Evolutionary conservation across 345 rosid species (phyloP).

Genomic region (Geranium brycei): DNA sequence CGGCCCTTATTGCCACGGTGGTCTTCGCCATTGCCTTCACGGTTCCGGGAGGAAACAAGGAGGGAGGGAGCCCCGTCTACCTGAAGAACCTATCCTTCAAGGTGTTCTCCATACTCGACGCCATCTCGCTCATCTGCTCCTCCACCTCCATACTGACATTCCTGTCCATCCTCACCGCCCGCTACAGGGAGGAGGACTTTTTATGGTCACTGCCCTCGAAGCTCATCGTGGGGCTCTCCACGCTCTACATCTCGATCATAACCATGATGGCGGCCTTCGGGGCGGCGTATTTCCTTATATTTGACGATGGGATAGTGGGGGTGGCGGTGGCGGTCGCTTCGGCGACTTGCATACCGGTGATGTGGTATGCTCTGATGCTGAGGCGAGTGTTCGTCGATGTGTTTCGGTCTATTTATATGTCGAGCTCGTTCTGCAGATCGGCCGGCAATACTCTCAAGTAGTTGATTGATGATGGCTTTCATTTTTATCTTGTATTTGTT

Average conservation of each 20-base stretch:
- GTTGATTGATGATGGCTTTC: no score
- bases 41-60: conserved; percentile 3
- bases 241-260: background rate
- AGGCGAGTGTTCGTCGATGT: background rate
- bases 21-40: conserved; percentile 1
- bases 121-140: background rate
- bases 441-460: no score
- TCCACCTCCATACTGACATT: background rate
- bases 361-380: background rate
- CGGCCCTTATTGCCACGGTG: background rate
- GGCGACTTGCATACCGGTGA: background rate
- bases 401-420: background rate
- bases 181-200: background rate
- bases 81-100: background rate
- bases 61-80: background rate
- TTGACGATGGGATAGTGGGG: background rate
- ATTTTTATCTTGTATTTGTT: no score
- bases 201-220: background rate
- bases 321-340: background rate
- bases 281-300: background rate
- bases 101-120: background rate
- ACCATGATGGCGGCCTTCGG: background rate
- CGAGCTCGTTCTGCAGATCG: background rate
- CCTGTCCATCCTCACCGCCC: background rate
- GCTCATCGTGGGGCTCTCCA: background rate